phyloP scores from a whole-genome alignment of 192 early-diverging fungal species.

The Martensiomyces pterosporus region DNA sequence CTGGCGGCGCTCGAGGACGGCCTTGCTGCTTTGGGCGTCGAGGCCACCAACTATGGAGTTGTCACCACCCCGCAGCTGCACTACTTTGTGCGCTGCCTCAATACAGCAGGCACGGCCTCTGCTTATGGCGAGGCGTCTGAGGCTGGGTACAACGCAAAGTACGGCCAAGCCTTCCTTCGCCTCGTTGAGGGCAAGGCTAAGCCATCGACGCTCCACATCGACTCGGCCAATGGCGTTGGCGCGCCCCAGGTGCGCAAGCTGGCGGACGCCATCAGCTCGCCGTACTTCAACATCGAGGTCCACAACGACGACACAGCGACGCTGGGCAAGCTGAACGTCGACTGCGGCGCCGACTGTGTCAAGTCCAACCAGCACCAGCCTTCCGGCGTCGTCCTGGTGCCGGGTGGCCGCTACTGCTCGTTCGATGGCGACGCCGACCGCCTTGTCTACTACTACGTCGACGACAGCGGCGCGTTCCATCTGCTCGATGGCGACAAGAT shows the following conservation, averaged over 20 bases:
- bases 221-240: slow-evolving; percentile 96
- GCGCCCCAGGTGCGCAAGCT: slow-evolving; percentile 85
- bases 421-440: slow-evolving; percentile 99
- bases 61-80: slow-evolving; percentile 97
- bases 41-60: slow-evolving; percentile 76
- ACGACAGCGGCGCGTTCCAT: slow-evolving; percentile 70
- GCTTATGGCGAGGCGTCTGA: slow-evolving; percentile 87
- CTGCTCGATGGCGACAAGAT: slow-evolving; percentile 99
- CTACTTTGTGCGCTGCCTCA: slow-evolving; percentile 86
- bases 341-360: slow-evolving; percentile 97
- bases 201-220: slow-evolving; percentile 71
- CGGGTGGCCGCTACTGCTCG: slow-evolving; percentile 77
- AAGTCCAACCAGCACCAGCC: slow-evolving; percentile 86
- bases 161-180: slow-evolving; percentile 75
- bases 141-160: slow-evolving; percentile 90
- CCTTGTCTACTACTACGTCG: slow-evolving; percentile 91
- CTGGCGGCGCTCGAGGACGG: slow-evolving; percentile 79
- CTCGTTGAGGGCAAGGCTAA: slow-evolving; percentile 70
- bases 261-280: slow-evolving; percentile 57
- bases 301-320: slow-evolving; percentile 71
- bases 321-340: slow-evolving; percentile 77
- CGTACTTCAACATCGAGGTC: slow-evolving; percentile 62
- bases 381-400: slow-evolving; percentile 56
- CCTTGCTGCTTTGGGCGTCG: slow-evolving; percentile 64
- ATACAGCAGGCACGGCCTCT: slow-evolving; percentile 67